These are phyloP conservation scores for Suillus subalutaceus DNA, from an alignment of 768 basidiomycete species.

Conservation along the genomic window DNA sequence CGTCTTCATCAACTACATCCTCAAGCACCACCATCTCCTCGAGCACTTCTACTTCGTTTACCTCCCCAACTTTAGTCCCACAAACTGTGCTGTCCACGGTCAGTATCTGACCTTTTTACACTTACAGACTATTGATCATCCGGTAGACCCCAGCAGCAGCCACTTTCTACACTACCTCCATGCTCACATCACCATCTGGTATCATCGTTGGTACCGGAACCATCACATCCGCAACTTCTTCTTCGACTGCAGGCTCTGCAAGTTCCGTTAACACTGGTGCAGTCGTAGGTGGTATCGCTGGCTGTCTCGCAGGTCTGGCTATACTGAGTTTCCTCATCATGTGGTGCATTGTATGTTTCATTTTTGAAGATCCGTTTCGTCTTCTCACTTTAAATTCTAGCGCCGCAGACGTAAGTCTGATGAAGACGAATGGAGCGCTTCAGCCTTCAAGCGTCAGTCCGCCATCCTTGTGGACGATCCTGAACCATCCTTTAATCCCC, in stretches of 20 bases:
- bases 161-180: not conserved
- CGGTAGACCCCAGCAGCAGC: not conserved
- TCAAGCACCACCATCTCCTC: slow-evolving; percentile 4
- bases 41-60: slow-evolving; percentile 9
- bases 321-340: slow-evolving; percentile 42
- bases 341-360: slow-evolving; percentile 48
- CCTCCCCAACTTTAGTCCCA: slow-evolving; percentile 5
- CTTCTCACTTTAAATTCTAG: slow-evolving; percentile 28
- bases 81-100: not conserved
- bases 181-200: not conserved
- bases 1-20: slow-evolving; percentile 8
- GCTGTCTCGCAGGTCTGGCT: slow-evolving; percentile 47
- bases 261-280: slow-evolving; percentile 34
- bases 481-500: slow-evolving; percentile 48
- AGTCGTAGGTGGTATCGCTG: slow-evolving; percentile 47
- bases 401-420: slow-evolving; percentile 44
- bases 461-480: slow-evolving; percentile 59
- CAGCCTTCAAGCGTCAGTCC: slow-evolving; percentile 65
- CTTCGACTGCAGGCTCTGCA: slow-evolving; percentile 38
- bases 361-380: slow-evolving; percentile 1
- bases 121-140: not conserved
- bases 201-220: slow-evolving; percentile 9
- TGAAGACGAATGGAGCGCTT: slow-evolving; percentile 51
- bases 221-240: slow-evolving; percentile 25
- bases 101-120: not conserved